Percentiles rank a stretch among this genome's conserved stretches.
phyloP scores from a whole-genome alignment of 164 flowering plant species.

The Paratinospora sagittata region DNA sequence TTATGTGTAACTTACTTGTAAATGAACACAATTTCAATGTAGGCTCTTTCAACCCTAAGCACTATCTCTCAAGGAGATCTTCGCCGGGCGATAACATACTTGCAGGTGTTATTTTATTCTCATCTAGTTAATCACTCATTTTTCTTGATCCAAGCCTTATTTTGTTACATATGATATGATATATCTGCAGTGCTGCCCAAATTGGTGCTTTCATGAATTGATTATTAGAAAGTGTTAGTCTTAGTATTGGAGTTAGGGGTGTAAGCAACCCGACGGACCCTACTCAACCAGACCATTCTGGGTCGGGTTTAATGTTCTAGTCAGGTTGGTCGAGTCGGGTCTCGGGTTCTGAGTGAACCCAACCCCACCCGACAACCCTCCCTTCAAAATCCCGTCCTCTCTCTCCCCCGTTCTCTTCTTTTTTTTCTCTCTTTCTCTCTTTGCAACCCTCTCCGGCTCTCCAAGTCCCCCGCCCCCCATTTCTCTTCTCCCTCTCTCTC shows the following conservation, averaged over 20 bases:
- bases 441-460: too few relatives aligned
- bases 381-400: too few relatives aligned
- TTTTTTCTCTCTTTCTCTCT: too few relatives aligned
- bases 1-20: slow-evolving; percentile 8
- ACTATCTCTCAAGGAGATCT: slow-evolving; percentile 96
- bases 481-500: too few relatives aligned
- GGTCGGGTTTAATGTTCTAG: too few relatives aligned
- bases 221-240: not conserved
- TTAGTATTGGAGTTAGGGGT: not conserved
- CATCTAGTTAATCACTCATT: not conserved
- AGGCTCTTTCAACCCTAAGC: slow-evolving; percentile 94
- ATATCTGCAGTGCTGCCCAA: not conserved
- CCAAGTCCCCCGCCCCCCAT: too few relatives aligned
- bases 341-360: too few relatives aligned
- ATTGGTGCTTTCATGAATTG: not conserved
- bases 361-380: too few relatives aligned
- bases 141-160: not conserved
- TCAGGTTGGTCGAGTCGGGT: too few relatives aligned
- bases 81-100: slow-evolving; percentile 92
- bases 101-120: slow-evolving; percentile 49
- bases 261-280: not conserved
- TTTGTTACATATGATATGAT: not conserved
- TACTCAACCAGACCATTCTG: too few relatives aligned
- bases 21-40: slow-evolving; percentile 12
- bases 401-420: too few relatives aligned